A percentile compares a stretch with the other conserved stretches of the same genome.
Evolutionary conservation across 768 basidiomycete species (phyloP).

Genomic region (Tremella fuciformis): DNA sequence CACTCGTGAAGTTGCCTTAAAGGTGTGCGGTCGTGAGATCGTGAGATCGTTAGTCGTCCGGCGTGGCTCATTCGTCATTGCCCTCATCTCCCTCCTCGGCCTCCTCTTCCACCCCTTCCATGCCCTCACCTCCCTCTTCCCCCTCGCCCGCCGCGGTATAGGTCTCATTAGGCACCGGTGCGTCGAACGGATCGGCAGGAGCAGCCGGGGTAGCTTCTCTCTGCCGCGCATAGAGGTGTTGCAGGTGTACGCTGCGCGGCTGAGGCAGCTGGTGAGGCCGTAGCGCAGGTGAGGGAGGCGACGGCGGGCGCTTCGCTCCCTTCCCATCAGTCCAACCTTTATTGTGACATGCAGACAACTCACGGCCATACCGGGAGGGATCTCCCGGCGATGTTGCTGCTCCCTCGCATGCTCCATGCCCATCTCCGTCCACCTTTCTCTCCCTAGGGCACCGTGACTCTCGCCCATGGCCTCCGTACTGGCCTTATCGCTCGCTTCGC

Average conservation of each 20-base stretch:
- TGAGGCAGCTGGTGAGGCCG: slow-evolving; percentile 21
- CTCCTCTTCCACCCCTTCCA: slow-evolving; percentile 7
- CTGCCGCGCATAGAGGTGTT: slow-evolving; percentile 31
- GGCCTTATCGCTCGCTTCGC: slow-evolving; percentile 3
- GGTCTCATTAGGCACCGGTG: slow-evolving; percentile 46
- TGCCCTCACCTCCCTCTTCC: slow-evolving; percentile 8
- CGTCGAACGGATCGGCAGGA: slow-evolving; percentile 40
- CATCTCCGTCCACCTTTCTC: slow-evolving; percentile 38
- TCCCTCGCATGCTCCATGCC: slow-evolving; percentile 34
- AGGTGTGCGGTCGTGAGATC: too few relatives aligned
- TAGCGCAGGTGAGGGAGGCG: slow-evolving; percentile 43
- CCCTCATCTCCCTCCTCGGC: slow-evolving; percentile 6
- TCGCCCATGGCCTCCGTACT: not conserved
- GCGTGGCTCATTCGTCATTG: not conserved
- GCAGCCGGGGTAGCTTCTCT: slow-evolving; percentile 23
- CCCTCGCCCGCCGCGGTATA: slow-evolving; percentile 26
- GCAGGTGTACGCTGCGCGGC: slow-evolving; percentile 34
- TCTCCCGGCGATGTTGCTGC: slow-evolving; percentile 30
- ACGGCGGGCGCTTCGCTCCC: slow-evolving; percentile 48
- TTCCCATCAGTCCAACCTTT: not conserved
- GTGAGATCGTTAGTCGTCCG: too few relatives aligned
- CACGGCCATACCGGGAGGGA: slow-evolving; percentile 48
- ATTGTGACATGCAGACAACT: slow-evolving; percentile 10
- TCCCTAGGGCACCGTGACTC: slow-evolving; percentile 2
- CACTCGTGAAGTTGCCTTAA: too few relatives aligned